These are phyloP conservation scores for Suillus americanus DNA, from an alignment of 768 basidiomycete genomes.

Conservation along the genomic window DNA sequence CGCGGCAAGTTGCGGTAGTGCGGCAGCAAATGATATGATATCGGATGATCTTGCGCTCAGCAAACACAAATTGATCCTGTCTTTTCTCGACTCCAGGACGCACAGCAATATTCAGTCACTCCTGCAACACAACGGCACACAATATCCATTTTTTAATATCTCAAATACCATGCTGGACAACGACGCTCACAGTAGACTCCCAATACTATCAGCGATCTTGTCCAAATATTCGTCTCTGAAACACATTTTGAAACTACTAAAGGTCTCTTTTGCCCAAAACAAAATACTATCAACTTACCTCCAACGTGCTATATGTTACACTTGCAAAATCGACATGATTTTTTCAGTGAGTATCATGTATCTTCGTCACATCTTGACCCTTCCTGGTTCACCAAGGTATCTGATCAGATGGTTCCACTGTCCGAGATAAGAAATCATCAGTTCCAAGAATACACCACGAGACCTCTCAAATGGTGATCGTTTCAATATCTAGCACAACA, in stretches of 20 bases:
- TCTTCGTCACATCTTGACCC: background rate
- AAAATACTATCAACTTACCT: background rate
- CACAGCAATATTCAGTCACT: too few relatives aligned
- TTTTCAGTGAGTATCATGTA: background rate
- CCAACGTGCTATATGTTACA: background rate
- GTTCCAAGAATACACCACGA: background rate
- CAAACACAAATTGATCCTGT: too few relatives aligned
- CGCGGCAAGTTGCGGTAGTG: too few relatives aligned
- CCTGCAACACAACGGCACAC: too few relatives aligned
- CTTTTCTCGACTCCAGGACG: too few relatives aligned
- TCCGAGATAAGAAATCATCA: background rate
- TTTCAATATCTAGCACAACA: background rate
- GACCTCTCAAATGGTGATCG: background rate
- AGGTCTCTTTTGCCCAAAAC: background rate
- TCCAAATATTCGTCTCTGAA: background rate
- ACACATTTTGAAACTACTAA: background rate
- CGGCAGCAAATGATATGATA: too few relatives aligned
- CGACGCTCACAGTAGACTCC: background rate
- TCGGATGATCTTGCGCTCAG: too few relatives aligned
- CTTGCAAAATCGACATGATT: background rate
- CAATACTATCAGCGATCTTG: background rate
- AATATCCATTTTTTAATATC: too few relatives aligned
- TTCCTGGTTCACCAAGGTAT: background rate
- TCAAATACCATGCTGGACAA: background rate
- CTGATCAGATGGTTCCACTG: background rate